phyloP scores from a whole-genome alignment of 208 protist genomes.

The Crithidia acanthocephali region DNA sequence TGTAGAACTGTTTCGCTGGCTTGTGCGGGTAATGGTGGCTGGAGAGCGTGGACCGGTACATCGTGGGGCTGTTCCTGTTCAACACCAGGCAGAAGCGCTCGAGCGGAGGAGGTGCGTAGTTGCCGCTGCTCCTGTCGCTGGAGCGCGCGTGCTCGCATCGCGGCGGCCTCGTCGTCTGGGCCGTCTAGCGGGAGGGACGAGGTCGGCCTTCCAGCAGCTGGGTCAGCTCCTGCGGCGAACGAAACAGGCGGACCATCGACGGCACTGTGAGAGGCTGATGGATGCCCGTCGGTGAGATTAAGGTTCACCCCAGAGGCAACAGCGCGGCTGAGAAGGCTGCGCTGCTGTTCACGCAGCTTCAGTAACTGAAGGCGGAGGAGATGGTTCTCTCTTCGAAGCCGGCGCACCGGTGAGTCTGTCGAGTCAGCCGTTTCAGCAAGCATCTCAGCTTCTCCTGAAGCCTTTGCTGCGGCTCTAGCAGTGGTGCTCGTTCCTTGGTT shows the following conservation, averaged over 20 bases:
- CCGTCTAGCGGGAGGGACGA: not conserved
- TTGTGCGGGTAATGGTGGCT: too few species aligned
- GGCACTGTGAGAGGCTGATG: not conserved
- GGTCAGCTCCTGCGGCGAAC: not conserved
- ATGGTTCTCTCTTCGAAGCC: conserved; percentile 55
- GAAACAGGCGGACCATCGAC: not conserved
- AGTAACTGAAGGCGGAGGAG: conserved; percentile 51
- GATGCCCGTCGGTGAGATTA: not conserved
- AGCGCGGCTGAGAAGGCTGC: not conserved
- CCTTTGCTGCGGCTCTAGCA: too few species aligned
- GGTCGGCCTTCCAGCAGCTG: not conserved
- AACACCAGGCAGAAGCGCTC: conserved; percentile 38
- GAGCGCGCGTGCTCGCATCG: conserved; percentile 45
- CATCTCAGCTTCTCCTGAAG: not conserved
- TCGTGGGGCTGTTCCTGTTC: too few species aligned
- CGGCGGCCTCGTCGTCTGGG: conserved; percentile 20
- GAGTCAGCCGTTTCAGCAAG: not conserved
- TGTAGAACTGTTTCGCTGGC: too few species aligned
- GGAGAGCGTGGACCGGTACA: too few species aligned
- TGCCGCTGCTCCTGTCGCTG: conserved; percentile 54
- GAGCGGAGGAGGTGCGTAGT: conserved; percentile 33
- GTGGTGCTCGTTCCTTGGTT: too few species aligned
- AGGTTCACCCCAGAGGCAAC: not conserved
- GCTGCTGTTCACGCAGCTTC: conserved; percentile 46
- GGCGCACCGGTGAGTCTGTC: conserved; percentile 16